Base-by-base conservation (phyloP, 352 stramenopile genomes). In the Phytopythium vexans region DNA sequence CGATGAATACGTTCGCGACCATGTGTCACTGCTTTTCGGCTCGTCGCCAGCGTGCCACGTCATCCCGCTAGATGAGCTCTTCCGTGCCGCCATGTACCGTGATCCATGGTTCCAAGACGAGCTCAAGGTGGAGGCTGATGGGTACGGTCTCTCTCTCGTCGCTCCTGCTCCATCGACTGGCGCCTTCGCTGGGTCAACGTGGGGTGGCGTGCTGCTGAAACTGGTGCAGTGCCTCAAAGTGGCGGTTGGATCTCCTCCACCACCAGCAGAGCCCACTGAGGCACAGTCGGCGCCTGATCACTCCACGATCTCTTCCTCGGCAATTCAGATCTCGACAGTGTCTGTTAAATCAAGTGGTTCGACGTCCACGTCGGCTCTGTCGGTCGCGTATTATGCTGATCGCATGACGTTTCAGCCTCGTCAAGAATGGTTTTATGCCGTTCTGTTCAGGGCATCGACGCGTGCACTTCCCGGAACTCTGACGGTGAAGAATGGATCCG, bases 371-470 rank as follows among this genome's bases (percentile, higher is more conserved):
- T 73, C 56, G 1, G 41, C 65, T 3, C 41, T 57, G 12, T 14
- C 40, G 41, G 41, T 63, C 4, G 27, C 55, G 8, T 69, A 61
- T 21, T 85, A 80, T 15, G 60, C 54, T 21, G 66, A 77, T 32
- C 62, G 58, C 4, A 62, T 15, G 16, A 53, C 68, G 27, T 54
- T 56, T 4, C 70, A 64, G 15, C 51, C 60, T 9, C 66, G 82
- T 3, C 64, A 88, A 47, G 54, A 63, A 1, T 94, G 84, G 84
- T 70, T 86, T 60, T 94, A 94, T 36, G 84, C 80, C 0, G 80
- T 91, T 41, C 56, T 94, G 0, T 86, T 87, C 47, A 82, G 79
- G 48, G 65, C 76, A 0, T 62, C 81, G 3, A 83, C 77, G 2
- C 60, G 75, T 3, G 48, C 56, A 11, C 74, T 92, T 15, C 77